These are phyloP conservation scores for Herpomyces periplanetae DNA, from an alignment of 2,329 filamentous ascomycete genomes.

Conservation along the genomic window DNA sequence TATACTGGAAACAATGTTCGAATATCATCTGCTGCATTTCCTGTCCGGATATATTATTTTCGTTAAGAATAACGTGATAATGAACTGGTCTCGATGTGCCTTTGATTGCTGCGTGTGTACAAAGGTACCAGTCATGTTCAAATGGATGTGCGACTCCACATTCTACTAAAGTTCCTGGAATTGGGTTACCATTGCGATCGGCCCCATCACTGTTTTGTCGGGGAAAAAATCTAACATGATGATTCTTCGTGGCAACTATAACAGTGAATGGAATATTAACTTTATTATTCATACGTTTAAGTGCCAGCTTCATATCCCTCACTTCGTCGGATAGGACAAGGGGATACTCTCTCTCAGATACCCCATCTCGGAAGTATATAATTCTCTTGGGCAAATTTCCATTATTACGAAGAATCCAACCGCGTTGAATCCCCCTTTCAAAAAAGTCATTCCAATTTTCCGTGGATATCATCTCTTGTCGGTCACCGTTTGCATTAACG, in stretches of 20 bases:
- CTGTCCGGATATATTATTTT: conserved; percentile 23
- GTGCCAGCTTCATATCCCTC: conserved; percentile 19
- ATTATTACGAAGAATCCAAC: conserved; percentile 21
- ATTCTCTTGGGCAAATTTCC: conserved; percentile 25
- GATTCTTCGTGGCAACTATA: conserved; percentile 61
- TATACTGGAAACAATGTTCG: conserved; percentile 74
- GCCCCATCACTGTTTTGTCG: conserved; percentile 11
- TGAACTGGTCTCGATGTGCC: conserved; percentile 71
- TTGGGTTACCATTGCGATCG: conserved; percentile 40
- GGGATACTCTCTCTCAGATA: conserved; percentile 47
- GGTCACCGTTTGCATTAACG: conserved; percentile 43
- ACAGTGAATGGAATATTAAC: conserved; percentile 30
- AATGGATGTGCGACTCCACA: conserved; percentile 58
- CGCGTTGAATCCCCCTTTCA: conserved; percentile 18
- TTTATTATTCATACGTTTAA: conserved; percentile 9
- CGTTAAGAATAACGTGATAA: conserved; percentile 60
- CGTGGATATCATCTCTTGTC: conserved; percentile 33
- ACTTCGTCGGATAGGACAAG: conserved; percentile 49
- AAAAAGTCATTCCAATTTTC: too few relatives aligned
- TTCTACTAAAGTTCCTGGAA: conserved; percentile 61
- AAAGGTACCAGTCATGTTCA: conserved; percentile 44
- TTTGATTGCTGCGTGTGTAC: conserved; percentile 41
- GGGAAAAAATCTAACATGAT: conserved; percentile 77
- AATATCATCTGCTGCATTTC: conserved; percentile 61
- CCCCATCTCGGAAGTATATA: conserved; percentile 74